These are phyloP conservation scores for Aspergillus niger DNA, from an alignment of 2,329 filamentous ascomycete genomes.

Conservation along the genomic window DNA sequence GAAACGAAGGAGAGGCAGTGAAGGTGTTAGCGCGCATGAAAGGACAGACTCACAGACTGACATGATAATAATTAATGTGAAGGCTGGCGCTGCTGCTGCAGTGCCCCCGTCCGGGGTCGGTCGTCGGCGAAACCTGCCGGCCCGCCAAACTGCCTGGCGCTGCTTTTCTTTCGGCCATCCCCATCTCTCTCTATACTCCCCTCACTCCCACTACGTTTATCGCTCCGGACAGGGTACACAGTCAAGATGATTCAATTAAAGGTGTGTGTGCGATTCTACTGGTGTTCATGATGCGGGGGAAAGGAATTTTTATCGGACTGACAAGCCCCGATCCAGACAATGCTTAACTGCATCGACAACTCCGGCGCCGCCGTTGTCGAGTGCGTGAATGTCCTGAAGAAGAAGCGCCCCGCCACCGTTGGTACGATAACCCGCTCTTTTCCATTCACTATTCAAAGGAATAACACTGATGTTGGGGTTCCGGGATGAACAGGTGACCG, in stretches of 20 bases:
- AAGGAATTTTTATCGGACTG: slow-evolving; percentile 9
- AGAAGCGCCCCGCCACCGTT: slow-evolving; percentile 81
- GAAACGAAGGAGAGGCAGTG: slow-evolving; percentile 5
- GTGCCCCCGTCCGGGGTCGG: slow-evolving; percentile 23
- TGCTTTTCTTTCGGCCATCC: slow-evolving; percentile 24
- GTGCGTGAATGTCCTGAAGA: slow-evolving; percentile 88
- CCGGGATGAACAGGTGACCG: slow-evolving; percentile 69
- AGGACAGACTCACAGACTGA: not conserved
- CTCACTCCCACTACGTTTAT: not conserved
- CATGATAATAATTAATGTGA: too few species aligned
- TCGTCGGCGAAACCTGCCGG: slow-evolving; percentile 29
- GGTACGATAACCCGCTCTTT: slow-evolving; percentile 57
- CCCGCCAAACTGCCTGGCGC: slow-evolving; percentile 12
- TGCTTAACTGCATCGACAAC: slow-evolving; percentile 99
- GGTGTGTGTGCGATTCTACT: slow-evolving; percentile 43
- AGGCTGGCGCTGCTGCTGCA: not conserved
- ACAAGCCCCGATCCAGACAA: slow-evolving; percentile 61
- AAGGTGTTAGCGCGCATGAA: slow-evolving; percentile 18
- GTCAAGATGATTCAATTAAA: slow-evolving; percentile 89
- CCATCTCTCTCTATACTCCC: slow-evolving; percentile 4
- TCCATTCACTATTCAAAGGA: not conserved
- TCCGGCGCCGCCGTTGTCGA: slow-evolving; percentile 96
- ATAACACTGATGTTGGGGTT: slow-evolving; percentile 10
- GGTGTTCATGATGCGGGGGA: not conserved
- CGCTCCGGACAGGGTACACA: slow-evolving; percentile 30